Base-by-base conservation (phyloP, 2,329 filamentous ascomycete species). In the Raffaelea arxii region DNA sequence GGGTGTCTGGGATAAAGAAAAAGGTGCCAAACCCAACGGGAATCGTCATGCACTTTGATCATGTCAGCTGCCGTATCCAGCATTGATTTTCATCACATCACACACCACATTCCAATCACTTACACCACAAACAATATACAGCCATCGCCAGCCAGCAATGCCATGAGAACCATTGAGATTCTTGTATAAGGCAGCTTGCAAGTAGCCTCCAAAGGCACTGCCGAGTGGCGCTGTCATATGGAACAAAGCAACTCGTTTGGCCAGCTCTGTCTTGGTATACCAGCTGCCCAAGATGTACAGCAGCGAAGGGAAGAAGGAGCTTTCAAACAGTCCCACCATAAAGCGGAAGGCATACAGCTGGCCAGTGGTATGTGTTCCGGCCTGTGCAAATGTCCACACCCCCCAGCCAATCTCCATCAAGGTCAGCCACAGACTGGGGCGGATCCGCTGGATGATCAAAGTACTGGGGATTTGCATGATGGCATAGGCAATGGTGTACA, bases 191-290 rank as follows among this genome's bases (percentile, higher is more conserved):
- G 54, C 59, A 3, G 59, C 58, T 25, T 61, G 58, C 16, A 64
- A 44, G 43, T 58, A 61, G 4, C 62, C 60, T 19, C 54, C 52
- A 32, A 56, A 56, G 6, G 56, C 51, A 3, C 52, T 52, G 0
- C 60, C 61, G 10, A 62, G 74, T 2, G 80, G 64, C 1, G 76
- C 77, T 9, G 74, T 77, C 1, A 74, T 68, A 1, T 76, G 79
- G 55, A 82, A 83, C 42, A 83, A 74, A 25, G 74, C 78, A 4
- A 69, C 76, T 2, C 80, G 69, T 55, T 82, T 82, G 1, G 75
- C 77, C 0, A 83, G 67, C 50, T 82, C 79, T 12, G 66, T 63
- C 19, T 69, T 66, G 0, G 70, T 80, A 53, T 82, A 82, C 78
- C 79, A 83, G 0, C 72, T 54, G 4, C 59, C 61, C 4, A 63